phyloP scores from a whole-genome alignment of 192 early-diverging fungal species.

The Coemansia furcata region DNA sequence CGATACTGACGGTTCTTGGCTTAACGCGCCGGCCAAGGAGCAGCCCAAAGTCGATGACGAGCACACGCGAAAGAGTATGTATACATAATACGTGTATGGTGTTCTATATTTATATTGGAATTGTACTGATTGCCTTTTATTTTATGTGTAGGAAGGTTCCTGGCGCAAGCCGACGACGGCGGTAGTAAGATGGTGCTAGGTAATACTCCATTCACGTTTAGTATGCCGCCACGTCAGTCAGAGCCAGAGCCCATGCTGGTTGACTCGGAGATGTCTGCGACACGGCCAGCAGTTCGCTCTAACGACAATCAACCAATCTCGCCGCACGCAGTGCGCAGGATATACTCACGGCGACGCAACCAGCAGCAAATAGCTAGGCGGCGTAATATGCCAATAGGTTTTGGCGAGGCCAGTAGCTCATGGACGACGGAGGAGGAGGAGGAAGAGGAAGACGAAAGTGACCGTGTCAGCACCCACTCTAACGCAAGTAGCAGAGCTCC shows the following conservation, averaged over 20 bases:
- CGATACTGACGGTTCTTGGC: constrained; percentile 43
- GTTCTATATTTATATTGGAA: background rate
- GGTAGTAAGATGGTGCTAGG: constrained; percentile 5
- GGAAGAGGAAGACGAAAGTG: background rate
- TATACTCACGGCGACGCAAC: constrained; percentile 15
- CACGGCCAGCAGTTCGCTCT: background rate
- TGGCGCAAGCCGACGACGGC: background rate
- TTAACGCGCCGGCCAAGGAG: constrained; percentile 13
- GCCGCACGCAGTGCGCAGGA: constrained; percentile 30
- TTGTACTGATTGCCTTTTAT: background rate
- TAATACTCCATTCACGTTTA: constrained; percentile 39
- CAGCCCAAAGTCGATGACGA: constrained; percentile 12
- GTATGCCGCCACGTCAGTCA: constrained; percentile 15
- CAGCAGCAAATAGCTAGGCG: background rate
- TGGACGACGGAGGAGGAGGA: constrained; percentile 16
- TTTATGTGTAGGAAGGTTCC: constrained; percentile 17
- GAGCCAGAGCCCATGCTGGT: constrained; percentile 8
- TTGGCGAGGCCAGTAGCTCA: constrained; percentile 15
- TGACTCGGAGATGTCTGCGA: constrained; percentile 16
- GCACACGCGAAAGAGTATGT: constrained; percentile 29
- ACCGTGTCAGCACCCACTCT: background rate
- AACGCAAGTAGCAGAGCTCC: background rate
- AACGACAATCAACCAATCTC: constrained; percentile 29
- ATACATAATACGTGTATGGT: background rate
- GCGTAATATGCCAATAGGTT: background rate